A percentile compares a stretch with the other conserved stretches of the same genome.
phyloP scores from a whole-genome alignment of 306 rosid species.

The Hylodesmum podocarpum region DNA sequence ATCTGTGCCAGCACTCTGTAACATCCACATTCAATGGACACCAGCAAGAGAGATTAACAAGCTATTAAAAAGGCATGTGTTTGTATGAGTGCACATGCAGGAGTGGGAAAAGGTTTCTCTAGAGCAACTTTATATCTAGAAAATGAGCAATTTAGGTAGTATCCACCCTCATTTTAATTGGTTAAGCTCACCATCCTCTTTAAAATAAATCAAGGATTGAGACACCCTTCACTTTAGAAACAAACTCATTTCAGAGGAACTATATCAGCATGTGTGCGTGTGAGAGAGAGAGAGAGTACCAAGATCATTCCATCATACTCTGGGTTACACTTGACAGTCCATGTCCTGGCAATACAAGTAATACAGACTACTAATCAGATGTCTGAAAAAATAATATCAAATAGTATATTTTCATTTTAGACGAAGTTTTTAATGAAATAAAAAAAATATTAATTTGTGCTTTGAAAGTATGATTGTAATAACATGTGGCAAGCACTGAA shows the following conservation, averaged over 20 bases:
- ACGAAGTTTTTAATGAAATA: not conserved
- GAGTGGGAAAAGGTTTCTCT: not conserved
- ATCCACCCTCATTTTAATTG: not conserved
- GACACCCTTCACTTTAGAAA: not conserved
- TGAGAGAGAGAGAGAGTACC: constrained; percentile 59
- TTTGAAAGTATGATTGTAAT: not conserved
- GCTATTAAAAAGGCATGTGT: not conserved
- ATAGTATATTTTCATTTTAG: constrained; percentile 4
- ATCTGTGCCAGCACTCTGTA: constrained; percentile 95
- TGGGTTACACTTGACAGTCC: constrained; percentile 88
- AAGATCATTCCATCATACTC: constrained; percentile 79
- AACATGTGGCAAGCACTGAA: not conserved
- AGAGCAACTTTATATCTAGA: not conserved
- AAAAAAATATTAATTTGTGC: not conserved
- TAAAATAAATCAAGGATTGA: not conserved
- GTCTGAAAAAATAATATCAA: constrained; percentile 14
- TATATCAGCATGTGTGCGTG: not conserved
- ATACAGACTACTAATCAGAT: constrained; percentile 40
- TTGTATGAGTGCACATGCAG: not conserved
- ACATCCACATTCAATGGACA: constrained; percentile 27
- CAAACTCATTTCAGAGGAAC: not conserved
- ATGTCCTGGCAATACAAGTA: constrained; percentile 67
- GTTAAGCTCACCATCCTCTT: not conserved
- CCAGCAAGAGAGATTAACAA: constrained; percentile 7
- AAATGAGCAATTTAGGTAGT: not conserved